Conservation (phyloP, 371 early-diverging fungal genomes). For the Actinomucor elegans region DNA sequence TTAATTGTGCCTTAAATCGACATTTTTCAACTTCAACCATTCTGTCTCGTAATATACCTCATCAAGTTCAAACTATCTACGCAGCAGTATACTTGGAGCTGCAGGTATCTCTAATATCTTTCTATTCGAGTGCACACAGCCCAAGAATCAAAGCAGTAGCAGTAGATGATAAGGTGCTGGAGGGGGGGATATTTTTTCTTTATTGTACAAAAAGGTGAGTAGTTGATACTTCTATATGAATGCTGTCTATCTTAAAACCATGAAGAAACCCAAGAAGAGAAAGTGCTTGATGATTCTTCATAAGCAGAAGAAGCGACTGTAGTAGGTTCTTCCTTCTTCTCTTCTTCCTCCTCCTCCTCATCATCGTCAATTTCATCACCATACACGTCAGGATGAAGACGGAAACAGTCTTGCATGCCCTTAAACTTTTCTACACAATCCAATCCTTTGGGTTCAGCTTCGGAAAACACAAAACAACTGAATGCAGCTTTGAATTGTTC, state of each 20-base stretch:
- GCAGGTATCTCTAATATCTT: too few relatives aligned
- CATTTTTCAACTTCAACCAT: too few relatives aligned
- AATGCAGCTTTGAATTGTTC: slow-evolving; percentile 96
- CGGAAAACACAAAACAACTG: slow-evolving; percentile 93
- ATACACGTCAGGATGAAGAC: slow-evolving; percentile 78
- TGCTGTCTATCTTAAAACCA: slow-evolving; percentile 9
- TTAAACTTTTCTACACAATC: slow-evolving; percentile 84
- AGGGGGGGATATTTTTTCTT: neutral
- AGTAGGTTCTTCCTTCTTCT: slow-evolving; percentile 11
- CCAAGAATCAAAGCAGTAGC: too few relatives aligned
- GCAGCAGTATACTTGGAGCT: too few relatives aligned
- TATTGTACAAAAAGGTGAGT: slow-evolving; percentile 1
- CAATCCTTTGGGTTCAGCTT: slow-evolving; percentile 84
- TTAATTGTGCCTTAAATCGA: too few relatives aligned
- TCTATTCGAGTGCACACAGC: too few relatives aligned
- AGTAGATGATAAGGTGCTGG: too few relatives aligned
- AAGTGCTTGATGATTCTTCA: slow-evolving; percentile 7
- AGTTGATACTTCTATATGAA: neutral
- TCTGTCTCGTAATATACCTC: too few relatives aligned
- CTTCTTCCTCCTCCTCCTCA: slow-evolving; percentile 52
- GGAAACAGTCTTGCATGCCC: slow-evolving; percentile 88
- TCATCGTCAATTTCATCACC: slow-evolving; percentile 63
- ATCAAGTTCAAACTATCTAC: too few relatives aligned
- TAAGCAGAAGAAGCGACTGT: slow-evolving; percentile 6
- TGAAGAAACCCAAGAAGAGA: slow-evolving; percentile 22